Conservation (phyloP, 495 filamentous ascomycete genomes). For the Penicillium atrosanguineum region DNA sequence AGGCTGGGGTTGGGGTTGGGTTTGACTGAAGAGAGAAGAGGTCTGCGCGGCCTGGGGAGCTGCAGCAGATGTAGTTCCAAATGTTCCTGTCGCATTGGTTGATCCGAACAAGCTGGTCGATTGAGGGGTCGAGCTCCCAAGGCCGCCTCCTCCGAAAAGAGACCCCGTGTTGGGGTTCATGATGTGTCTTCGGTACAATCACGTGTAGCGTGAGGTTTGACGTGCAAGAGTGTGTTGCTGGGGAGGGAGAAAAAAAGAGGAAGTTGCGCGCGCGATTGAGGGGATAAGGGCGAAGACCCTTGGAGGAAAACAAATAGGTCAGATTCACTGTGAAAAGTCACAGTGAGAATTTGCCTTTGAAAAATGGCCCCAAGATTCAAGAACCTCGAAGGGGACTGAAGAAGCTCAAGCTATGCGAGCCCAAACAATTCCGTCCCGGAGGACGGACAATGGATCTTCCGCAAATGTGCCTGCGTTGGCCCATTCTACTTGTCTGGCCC, state of each 20-base stretch:
- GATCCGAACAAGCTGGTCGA: constrained; percentile 33
- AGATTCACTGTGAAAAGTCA: background rate
- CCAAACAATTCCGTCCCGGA: constrained; percentile 21
- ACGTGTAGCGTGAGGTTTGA: background rate
- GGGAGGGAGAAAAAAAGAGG: constrained; percentile 17
- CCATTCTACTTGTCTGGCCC: background rate
- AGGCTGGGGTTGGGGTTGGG: constrained; percentile 30
- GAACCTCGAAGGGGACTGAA: background rate
- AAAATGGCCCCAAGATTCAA: background rate
- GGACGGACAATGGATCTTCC: constrained; percentile 23
- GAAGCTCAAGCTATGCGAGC: constrained; percentile 12
- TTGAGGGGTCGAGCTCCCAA: constrained; percentile 28
- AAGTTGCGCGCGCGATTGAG: constrained; percentile 1
- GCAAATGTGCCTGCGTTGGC: background rate
- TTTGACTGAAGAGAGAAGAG: constrained; percentile 30
- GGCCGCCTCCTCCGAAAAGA: constrained; percentile 35
- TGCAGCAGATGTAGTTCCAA: constrained; percentile 21
- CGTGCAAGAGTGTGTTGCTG: background rate
- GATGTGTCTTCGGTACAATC: background rate
- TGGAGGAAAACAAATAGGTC: background rate
- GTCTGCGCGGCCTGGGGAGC: constrained; percentile 25
- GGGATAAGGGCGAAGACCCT: background rate
- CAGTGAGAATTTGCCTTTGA: background rate
- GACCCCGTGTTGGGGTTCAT: constrained; percentile 32
- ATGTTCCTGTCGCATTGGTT: constrained; percentile 30